Percentiles rank a stretch among this genome's conserved stretches.
phyloP scores from a whole-genome alignment of 331 rosid species.

The Cydonia oblonga region DNA sequence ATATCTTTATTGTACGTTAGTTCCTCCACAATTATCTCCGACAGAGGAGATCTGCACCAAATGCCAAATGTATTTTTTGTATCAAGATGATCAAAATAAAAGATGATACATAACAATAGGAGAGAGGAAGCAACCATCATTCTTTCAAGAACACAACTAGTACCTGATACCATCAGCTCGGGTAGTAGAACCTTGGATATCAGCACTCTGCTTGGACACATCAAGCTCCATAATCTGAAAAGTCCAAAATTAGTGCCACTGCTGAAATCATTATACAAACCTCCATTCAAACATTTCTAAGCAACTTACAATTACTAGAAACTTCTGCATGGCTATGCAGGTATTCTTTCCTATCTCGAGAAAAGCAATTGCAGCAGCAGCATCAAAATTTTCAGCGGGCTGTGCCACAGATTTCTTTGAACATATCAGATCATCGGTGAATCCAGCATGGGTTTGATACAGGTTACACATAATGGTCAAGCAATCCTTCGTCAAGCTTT shows the following conservation, averaged over 20 bases:
- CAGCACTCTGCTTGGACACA: constrained; percentile 58
- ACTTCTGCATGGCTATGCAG: constrained; percentile 40
- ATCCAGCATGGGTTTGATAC: constrained; percentile 34
- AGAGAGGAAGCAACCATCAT: not conserved
- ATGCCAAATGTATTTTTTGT: constrained; percentile 2
- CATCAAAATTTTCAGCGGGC: constrained; percentile 20
- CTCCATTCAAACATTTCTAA: not conserved
- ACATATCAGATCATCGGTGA: constrained; percentile 14
- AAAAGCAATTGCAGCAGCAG: constrained; percentile 38
- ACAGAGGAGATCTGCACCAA: constrained; percentile 58
- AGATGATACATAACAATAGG: not conserved
- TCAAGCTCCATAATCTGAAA: constrained; percentile 75
- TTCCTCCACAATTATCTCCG: constrained; percentile 72
- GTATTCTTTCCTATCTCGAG: constrained; percentile 50
- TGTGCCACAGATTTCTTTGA: constrained; percentile 23
- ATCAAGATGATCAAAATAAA: too few species aligned
- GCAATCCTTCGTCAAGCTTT: constrained; percentile 60
- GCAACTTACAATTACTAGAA: constrained; percentile 50
- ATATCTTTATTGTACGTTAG: constrained; percentile 51
- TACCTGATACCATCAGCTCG: constrained; percentile 79
- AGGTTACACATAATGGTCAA: constrained; percentile 46
- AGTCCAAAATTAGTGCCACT: constrained; percentile 22
- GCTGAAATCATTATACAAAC: constrained; percentile 6
- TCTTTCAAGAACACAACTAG: constrained; percentile 1
- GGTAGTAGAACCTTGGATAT: constrained; percentile 44